Conservation (phyloP, 139 green algal species). For the Chara braunii region DNA sequence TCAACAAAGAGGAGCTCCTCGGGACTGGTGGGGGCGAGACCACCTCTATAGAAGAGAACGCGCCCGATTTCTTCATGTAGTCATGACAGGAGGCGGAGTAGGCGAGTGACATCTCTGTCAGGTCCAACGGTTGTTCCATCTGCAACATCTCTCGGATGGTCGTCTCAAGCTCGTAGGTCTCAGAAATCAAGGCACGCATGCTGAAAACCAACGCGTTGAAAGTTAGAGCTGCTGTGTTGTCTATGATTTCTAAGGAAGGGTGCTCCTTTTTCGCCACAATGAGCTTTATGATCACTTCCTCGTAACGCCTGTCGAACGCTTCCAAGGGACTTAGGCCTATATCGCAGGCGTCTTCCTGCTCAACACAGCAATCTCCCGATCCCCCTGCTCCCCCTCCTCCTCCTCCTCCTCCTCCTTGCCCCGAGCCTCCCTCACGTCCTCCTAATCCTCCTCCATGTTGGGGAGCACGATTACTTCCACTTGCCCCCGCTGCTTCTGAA, state of each 20-base stretch:
- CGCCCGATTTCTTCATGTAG: too few species aligned
- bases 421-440: neutral
- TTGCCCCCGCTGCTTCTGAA: too few species aligned
- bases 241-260: neutral
- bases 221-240: slow-evolving; percentile 8
- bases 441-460: neutral
- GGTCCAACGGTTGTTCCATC: slow-evolving; percentile 3
- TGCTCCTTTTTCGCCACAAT: slow-evolving; percentile 1
- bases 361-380: too few species aligned
- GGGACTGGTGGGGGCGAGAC: too few species aligned
- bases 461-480: too few species aligned
- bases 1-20: too few species aligned
- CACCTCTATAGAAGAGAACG: too few species aligned
- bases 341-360: too few species aligned
- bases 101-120: neutral
- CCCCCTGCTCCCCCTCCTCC: neutral
- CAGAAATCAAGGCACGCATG: slow-evolving; percentile 13
- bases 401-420: neutral
- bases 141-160: slow-evolving; percentile 8
- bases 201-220: slow-evolving; percentile 23
- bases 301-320: neutral
- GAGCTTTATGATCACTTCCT: neutral
- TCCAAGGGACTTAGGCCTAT: too few species aligned
- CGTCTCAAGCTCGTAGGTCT: slow-evolving; percentile 1
- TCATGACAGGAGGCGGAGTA: too few species aligned